Base-by-base conservation (phyloP, 2,329 filamentous ascomycete species). In the Epichloe typhina region DNA sequence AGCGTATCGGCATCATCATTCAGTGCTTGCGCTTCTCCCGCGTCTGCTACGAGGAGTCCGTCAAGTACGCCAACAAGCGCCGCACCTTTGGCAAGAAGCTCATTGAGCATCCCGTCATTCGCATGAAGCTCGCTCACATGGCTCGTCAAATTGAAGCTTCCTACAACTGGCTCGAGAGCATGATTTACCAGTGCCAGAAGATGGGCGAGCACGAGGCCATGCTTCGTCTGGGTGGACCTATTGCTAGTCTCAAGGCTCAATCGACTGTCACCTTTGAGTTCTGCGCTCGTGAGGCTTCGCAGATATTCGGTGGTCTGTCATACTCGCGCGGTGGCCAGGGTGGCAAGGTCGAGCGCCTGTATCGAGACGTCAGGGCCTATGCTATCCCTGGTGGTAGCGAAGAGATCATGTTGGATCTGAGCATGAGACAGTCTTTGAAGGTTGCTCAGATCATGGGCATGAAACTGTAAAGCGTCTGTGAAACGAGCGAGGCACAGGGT, bases 361-460 rank as follows among this genome's bases (percentile, higher is more conserved):
- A 97, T 70, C 80, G 93, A 55, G 93, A 98, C 67, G 93, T 97
- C 15, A 79, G 93, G 59, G 93, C 93, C 0, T 97, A 98, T 68
- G 91, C 93, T 55, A 91, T 98, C 59, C 93, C 93, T 3, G 93
- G 93, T 62, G 93, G 93, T 23, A 88, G 83, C 58, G 91, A 98
- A 73, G 93, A 98, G 77, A 98, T 98, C 58, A 98, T 98, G 93
- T 73, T 97, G 58, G 93, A 98, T 68, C 69, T 98, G 63, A 95
- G 88, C 70, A 95, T 98, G 67, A 78, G 91, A 60, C 90, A 96
- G 75, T 86, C 84, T 55, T 67, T 95, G 74, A 83, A 81, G 66
- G 93, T 98, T 50, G 87, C 89, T 60, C 84, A 96, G 77, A 83
- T 83, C 55, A 74, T 95, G 66, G 93, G 93, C 9, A 96, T 97